Percentiles rank a stretch among this genome's conserved stretches.
Conservation (phyloP, 768 basidiomycete species). For the Termitomyces heimii region DNA sequence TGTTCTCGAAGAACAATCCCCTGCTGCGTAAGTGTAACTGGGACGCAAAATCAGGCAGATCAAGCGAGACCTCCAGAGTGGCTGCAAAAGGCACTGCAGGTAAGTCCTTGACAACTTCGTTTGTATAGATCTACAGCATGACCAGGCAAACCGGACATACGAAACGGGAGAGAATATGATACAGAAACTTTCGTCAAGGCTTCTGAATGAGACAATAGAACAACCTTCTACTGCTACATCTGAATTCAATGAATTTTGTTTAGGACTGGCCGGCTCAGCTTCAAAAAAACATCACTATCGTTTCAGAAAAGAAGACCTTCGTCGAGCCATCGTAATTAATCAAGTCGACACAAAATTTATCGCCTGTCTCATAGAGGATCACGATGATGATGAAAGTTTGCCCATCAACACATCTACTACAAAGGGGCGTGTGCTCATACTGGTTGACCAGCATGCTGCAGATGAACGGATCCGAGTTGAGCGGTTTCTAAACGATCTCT, state of each 20-base stretch:
- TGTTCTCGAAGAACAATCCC: slow-evolving; percentile 21
- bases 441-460: slow-evolving; percentile 98
- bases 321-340: slow-evolving; percentile 53
- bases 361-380: slow-evolving; percentile 52
- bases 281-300: slow-evolving; percentile 21
- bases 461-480: slow-evolving; percentile 95
- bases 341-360: slow-evolving; percentile 94
- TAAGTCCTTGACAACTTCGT: slow-evolving; percentile 18
- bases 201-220: not conserved
- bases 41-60: not conserved
- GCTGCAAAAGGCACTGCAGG: slow-evolving; percentile 58
- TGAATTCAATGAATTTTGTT: not conserved
- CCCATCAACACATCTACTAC: not conserved
- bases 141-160: slow-evolving; percentile 55
- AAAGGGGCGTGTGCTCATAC: slow-evolving; percentile 41
- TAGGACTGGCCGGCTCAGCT: not conserved
- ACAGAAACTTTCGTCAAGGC: slow-evolving; percentile 20
- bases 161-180: slow-evolving; percentile 41
- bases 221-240: not conserved
- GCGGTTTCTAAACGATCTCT: slow-evolving; percentile 67
- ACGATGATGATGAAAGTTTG: slow-evolving; percentile 10
- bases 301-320: slow-evolving; percentile 51
- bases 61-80: slow-evolving; percentile 42
- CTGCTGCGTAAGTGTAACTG: slow-evolving; percentile 15
- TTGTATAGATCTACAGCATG: not conserved